Percentiles rank a stretch among this genome's conserved stretches.
These are phyloP conservation scores for Luvunga scandens DNA, from an alignment of 345 rosid species.

Conservation along the genomic window DNA sequence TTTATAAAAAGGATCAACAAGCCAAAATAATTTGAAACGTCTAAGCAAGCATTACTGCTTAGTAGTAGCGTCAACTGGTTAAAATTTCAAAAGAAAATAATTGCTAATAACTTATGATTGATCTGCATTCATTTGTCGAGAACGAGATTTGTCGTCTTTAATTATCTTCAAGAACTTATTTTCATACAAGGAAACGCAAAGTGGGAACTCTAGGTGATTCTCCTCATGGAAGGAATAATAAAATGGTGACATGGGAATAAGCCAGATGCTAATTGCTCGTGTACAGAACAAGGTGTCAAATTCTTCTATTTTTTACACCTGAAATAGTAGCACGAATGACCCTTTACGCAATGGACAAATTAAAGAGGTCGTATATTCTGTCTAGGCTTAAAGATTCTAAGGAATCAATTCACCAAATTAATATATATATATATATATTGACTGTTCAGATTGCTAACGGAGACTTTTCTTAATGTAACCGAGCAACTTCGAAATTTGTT, in stretches of 20 bases:
- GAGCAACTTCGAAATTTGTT: no score
- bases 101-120: no score
- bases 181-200: neutral
- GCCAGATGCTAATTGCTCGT: neutral
- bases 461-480: neutral
- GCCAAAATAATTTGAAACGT: no score
- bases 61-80: no score
- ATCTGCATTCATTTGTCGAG: no score
- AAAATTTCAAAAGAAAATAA: no score
- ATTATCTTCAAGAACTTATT: neutral
- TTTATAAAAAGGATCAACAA: no score
- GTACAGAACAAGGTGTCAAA: neutral
- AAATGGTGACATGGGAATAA: neutral
- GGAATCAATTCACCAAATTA: neutral
- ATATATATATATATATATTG: no score
- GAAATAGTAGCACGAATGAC: neutral
- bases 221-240: neutral
- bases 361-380: conserved; percentile 12
- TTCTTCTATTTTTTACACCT: neutral
- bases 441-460: neutral
- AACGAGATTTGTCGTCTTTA: neutral
- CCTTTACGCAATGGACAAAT: neutral
- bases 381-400: neutral
- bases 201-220: neutral
- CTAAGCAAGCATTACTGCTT: no score